Evolutionary conservation across 1,139 yeast species (phyloP), one percentile per base, ranked within the genome.

Genomic region (Dujonia santamariae): DNA sequence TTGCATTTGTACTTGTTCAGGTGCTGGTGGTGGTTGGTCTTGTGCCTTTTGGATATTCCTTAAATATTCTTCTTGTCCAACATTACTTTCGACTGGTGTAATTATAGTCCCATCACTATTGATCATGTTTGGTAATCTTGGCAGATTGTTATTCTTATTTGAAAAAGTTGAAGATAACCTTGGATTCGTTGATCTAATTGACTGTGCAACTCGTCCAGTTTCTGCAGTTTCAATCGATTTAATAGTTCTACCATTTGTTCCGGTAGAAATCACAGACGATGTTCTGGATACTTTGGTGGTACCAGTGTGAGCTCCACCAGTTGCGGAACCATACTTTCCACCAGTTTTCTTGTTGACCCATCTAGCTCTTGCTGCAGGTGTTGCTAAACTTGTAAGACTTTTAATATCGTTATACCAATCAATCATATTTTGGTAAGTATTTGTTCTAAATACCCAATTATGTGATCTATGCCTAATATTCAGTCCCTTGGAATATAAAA

Each of bases 381-480:
- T 70, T 13, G 78, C 66, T 46, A 82, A 63, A 24, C 66, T 59
- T 7, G 87, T 84, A 49, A 87, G 66, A 28, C 68, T 67, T 50
- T 79, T 79, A 44, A 90, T 69, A 53, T 85, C 95, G 43, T 75
- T 75, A 56, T 76, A 86, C 98, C 98, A 92, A 19, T 72, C 75
- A 51, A 83, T 78, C 90, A 88, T 84, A 32, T 74, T 65, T 31
- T 79, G 82, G 50, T 84, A 84, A 30, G 83, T 75, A 51, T 85
- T 90, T 17, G 95, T 82, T 48, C 96, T 73, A 63, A 92, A 90
- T 8, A 88, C 95, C 87, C 94, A 88, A 51, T 87, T 88, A 61
- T 90, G 97, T 34, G 87, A 85, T 51, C 87, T 74, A 45, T 83
- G 84, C 27, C 78, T 56, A 26, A 74, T 51, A 52, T 68, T 67